Base-by-base conservation (phyloP, 768 basidiomycete species). In the Lentinula guzmanii region DNA sequence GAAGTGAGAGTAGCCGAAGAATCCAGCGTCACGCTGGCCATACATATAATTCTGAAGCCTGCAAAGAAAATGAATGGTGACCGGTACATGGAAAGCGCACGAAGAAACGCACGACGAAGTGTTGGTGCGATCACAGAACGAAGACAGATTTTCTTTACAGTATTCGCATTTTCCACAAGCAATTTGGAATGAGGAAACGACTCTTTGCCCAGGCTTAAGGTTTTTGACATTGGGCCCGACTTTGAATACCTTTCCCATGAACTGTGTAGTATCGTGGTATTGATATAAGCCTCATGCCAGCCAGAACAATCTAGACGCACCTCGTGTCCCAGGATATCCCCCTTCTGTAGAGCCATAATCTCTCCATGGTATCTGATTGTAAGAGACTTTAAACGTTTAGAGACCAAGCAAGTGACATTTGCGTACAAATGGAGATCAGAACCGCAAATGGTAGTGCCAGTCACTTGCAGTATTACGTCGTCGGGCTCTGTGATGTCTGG, bases 161-260 rank as follows among this genome's bases (percentile, higher is more conserved):
- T 83, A 91, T 50, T 78, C 71, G 72, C 89, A 90, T 53, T 81
- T 78, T 2, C 90, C 88, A 65, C 89, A 91, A 0, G 87, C 86
- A 57, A 88, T 85, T 68, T 90, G 88, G 83, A 91, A 91, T 2
- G 85, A 86, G 0, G 83, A 81, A n/a, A 91, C 90, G 58, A 91
- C 89, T 24, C 89, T 82, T 66, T 91, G 84, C 18, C 90, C 90
- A 11, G 76, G 65, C 34, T 79, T 73, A 61, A 90, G 71, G 52
- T 85, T 83, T 42, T 71, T 82, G n/a, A 91, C 85, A 59, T 77
- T 81, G 0, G 83, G 79, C 0, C 90, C 89, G 39, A 90, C 74
- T 57, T 81, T 78, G 63, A 89, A 86, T 35, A 91, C 82, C 39
- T 81, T 71, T 2, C 89, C 89, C 85, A 87, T 87, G 69, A 84